Evolutionary conservation across 2,329 filamentous ascomycete genomes (phyloP).

Genomic region (Trematosphaeria pertusa): DNA sequence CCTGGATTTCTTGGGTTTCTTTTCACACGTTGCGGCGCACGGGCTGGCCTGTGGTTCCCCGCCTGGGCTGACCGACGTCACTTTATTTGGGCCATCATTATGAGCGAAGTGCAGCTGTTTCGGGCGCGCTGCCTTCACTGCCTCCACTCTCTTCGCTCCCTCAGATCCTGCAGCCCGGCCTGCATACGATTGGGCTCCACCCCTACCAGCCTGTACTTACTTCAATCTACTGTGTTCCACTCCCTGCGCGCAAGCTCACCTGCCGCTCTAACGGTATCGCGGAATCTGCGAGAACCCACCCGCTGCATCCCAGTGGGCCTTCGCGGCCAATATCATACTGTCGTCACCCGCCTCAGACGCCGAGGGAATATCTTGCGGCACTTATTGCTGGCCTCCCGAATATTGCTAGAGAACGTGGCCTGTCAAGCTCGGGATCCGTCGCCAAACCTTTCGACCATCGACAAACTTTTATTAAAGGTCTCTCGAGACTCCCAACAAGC

Average conservation of each 20-base stretch:
- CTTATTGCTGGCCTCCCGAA: background rate
- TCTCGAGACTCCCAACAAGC: background rate
- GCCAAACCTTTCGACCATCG: background rate
- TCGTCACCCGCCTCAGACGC: slow-evolving; percentile 32
- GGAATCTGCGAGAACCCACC: slow-evolving; percentile 38
- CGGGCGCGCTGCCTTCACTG: background rate
- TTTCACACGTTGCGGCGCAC: background rate
- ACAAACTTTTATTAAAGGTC: background rate
- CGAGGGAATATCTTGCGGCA: slow-evolving; percentile 10
- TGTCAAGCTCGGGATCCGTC: background rate
- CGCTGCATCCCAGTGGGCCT: slow-evolving; percentile 16
- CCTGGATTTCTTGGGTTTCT: background rate
- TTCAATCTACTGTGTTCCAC: slow-evolving; percentile 10
- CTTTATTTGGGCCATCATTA: slow-evolving; percentile 15
- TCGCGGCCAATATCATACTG: slow-evolving; percentile 37
- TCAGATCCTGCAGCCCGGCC: background rate
- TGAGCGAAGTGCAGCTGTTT: background rate
- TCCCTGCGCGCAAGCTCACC: slow-evolving; percentile 15
- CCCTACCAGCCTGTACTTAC: background rate
- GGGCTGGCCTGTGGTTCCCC: slow-evolving; percentile 6
- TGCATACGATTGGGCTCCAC: background rate
- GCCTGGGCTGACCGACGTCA: slow-evolving; percentile 29
- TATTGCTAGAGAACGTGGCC: background rate
- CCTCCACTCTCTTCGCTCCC: background rate
- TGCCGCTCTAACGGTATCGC: slow-evolving; percentile 24